Base-by-base conservation (phyloP, 306 rosid genomes). In the Vigna radiata region DNA sequence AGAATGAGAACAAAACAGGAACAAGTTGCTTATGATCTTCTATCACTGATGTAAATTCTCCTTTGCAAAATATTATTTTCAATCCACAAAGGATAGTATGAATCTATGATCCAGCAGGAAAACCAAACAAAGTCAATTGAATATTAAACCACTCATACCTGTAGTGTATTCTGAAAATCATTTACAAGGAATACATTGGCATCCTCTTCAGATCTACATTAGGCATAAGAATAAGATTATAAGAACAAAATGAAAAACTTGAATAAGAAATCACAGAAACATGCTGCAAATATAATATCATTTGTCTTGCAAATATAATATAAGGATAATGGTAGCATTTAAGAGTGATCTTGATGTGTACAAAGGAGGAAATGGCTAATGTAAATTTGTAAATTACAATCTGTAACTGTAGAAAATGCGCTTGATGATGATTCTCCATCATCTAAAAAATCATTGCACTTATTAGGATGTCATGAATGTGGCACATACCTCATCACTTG, bases 151-250 rank as follows among this genome's bases (percentile, higher is more conserved):
- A 89, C 94, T 55, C 87, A 55, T 77, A 92, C 99, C 98, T 92
- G 99, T 67, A 96, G 91, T 29, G 98, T 96, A 89, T 86, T 91
- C 87, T 89, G 88, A 85, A 89, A 92, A 87, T 96, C 97, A 84
- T 96, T 92, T 64, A 96, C 91, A 23, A 91, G 85, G 82, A 92
- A 92, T 65, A 90, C 89, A 43, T 96, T 96, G 63, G 97, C 86
- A 84, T 96, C 97, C 77, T 96, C 99, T 6, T 89, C 86, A 18
- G 99, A 96, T 84, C 55, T 18, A 63, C 43, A 59, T 73, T 77
- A 60, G 75, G 25, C 75, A 77, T 53, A 21, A 73, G 15, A 44
- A 19, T 39, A 46, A 52, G 58, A 52, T 52, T 52, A 52, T 52
- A 17, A n/a, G 41, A 74, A 58, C 64, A 77, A 72, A 80, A 47